phyloP scores from a whole-genome alignment of 1,284 basidiomycete species.

The Leccinum subrobustum region DNA sequence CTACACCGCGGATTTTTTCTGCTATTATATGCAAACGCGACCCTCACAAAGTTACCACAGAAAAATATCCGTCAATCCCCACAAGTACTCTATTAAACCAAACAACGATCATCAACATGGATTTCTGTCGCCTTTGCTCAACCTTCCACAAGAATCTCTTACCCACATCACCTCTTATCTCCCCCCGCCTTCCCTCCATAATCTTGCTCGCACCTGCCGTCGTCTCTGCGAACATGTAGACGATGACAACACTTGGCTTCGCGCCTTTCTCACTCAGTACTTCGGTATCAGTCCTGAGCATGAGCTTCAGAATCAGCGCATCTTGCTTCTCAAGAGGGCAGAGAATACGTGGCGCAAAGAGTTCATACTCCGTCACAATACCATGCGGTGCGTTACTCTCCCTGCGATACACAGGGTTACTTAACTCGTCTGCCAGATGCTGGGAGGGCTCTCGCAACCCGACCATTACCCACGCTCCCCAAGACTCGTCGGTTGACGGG shows the following conservation, averaged over 20 bases:
- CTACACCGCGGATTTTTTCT: slow-evolving; percentile 3
- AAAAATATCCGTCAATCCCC: slow-evolving; percentile 6
- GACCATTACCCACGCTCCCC: slow-evolving; percentile 61
- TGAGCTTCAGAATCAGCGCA: slow-evolving; percentile 43
- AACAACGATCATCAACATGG: slow-evolving; percentile 49
- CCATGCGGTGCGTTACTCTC: slow-evolving; percentile 47
- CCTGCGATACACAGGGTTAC: neutral
- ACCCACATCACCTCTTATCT: slow-evolving; percentile 79
- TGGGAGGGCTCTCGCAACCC: slow-evolving; percentile 69
- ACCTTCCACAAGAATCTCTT: slow-evolving; percentile 71
- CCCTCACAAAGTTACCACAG: slow-evolving; percentile 16
- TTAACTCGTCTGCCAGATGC: slow-evolving; percentile 44
- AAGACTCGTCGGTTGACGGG: slow-evolving; percentile 50
- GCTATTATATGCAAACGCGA: slow-evolving; percentile 34
- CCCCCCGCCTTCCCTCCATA: slow-evolving; percentile 60
- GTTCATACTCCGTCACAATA: slow-evolving; percentile 53
- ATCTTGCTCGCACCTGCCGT: slow-evolving; percentile 56
- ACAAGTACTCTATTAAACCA: neutral
- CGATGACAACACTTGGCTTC: slow-evolving; percentile 80
- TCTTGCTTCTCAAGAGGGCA: slow-evolving; percentile 55
- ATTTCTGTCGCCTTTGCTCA: slow-evolving; percentile 43
- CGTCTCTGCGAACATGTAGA: slow-evolving; percentile 64
- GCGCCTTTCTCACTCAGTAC: slow-evolving; percentile 76
- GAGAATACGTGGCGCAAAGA: slow-evolving; percentile 69
- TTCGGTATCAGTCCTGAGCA: slow-evolving; percentile 64